Conservation (phyloP, 2,329 filamentous ascomycete genomes). For the Xylariaceae sp. region DNA sequence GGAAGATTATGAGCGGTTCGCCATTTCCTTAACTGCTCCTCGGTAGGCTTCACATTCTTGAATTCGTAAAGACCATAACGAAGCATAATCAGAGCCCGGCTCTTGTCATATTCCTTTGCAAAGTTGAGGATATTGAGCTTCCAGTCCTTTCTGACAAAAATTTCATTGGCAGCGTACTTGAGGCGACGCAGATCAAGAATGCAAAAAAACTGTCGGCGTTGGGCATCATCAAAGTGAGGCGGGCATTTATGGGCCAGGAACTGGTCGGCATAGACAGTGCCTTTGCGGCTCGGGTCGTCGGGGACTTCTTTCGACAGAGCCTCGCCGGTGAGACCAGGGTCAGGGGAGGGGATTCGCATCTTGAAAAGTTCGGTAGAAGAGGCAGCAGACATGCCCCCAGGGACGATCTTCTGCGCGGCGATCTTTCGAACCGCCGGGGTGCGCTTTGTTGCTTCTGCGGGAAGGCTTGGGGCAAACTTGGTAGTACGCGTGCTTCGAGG, state of each 20-base stretch:
- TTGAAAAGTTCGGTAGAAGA: constrained; percentile 49
- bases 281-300: constrained; percentile 44
- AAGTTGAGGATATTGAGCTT: constrained; percentile 60
- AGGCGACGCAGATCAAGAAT: constrained; percentile 58
- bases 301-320: constrained; percentile 50
- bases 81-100: constrained; percentile 55
- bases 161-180: constrained; percentile 58
- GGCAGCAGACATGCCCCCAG: constrained; percentile 46
- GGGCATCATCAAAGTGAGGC: constrained; percentile 52
- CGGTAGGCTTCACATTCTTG: constrained; percentile 57
- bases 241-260: constrained; percentile 55
- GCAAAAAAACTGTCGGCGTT: constrained; percentile 59
- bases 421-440: constrained; percentile 24
- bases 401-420: constrained; percentile 34
- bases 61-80: constrained; percentile 61
- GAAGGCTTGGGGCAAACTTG: constrained; percentile 25
- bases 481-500: constrained; percentile 21
- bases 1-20: constrained; percentile 52
- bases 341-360: constrained; percentile 56
- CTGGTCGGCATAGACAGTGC: constrained; percentile 57
- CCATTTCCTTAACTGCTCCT: constrained; percentile 55
- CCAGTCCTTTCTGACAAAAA: constrained; percentile 58
- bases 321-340: constrained; percentile 52
- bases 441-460: constrained; percentile 19
- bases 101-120: constrained; percentile 62